Percentiles rank a stretch among this genome's conserved stretches.
phyloP scores from a whole-genome alignment of 495 filamentous ascomycete genomes.

The Penicillium atrosanguineum region DNA sequence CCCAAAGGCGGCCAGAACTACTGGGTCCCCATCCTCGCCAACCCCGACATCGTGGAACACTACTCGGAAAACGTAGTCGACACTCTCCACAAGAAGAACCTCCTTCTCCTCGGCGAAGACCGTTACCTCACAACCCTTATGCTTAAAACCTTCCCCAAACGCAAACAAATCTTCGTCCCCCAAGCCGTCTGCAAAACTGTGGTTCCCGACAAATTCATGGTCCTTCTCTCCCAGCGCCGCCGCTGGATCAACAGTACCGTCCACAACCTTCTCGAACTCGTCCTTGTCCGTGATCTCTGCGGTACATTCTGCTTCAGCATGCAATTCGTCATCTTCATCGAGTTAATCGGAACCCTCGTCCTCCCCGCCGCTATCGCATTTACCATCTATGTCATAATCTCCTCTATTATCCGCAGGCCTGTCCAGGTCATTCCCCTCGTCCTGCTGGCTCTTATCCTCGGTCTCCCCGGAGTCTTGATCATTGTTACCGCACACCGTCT shows the following conservation, averaged over 20 bases:
- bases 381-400: slow-evolving; percentile 91
- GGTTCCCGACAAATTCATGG: slow-evolving; percentile 88
- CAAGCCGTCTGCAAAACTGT: slow-evolving; percentile 99
- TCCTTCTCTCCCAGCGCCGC: slow-evolving; percentile 88
- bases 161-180: slow-evolving; percentile 97
- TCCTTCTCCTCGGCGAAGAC: slow-evolving; percentile 93
- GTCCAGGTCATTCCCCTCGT: slow-evolving; percentile 92
- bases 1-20: slow-evolving; percentile 98
- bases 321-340: slow-evolving; percentile 98
- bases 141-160: slow-evolving; percentile 98
- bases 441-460: slow-evolving; percentile 87
- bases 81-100: slow-evolving; percentile 96
- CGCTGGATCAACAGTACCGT: slow-evolving; percentile 99
- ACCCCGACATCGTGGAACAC: slow-evolving; percentile 97
- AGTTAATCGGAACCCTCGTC: slow-evolving; percentile 91
- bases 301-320: slow-evolving; percentile 99
- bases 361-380: slow-evolving; percentile 95
- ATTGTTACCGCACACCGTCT: slow-evolving; percentile 93
- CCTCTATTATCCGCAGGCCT: slow-evolving; percentile 76
- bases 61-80: slow-evolving; percentile 99
- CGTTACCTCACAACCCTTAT: slow-evolving; percentile 96
- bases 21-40: slow-evolving; percentile 98
- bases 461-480: slow-evolving; percentile 89
- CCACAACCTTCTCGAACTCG: slow-evolving; percentile 97
- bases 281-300: slow-evolving; percentile 92